Evolutionary conservation across 2,329 filamentous ascomycete species (phyloP).

Genomic region (Leptodontidium sp.): DNA sequence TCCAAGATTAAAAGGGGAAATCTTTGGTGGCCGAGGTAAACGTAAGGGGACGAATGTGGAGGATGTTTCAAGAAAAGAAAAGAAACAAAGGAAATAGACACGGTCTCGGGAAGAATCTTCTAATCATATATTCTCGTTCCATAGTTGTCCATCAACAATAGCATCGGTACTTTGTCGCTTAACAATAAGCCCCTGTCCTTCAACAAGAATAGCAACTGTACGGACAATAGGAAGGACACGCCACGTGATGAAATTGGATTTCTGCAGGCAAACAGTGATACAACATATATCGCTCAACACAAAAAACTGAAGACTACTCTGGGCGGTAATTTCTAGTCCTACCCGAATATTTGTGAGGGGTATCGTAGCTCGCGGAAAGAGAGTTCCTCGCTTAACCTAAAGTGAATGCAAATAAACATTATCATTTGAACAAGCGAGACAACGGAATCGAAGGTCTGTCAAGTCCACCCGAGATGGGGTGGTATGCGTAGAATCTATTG

Average conservation of each 20-base stretch:
- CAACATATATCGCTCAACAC: background rate
- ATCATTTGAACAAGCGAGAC: background rate
- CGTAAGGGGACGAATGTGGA: background rate
- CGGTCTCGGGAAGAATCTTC: background rate
- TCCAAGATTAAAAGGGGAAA: background rate
- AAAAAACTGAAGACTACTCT: too few species aligned
- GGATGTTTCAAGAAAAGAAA: background rate
- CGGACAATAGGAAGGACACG: background rate
- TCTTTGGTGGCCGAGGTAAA: background rate
- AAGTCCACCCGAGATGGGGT: background rate
- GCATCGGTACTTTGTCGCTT: background rate
- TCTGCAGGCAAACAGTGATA: background rate
- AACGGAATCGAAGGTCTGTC: background rate
- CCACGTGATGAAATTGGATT: background rate
- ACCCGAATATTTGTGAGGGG: background rate
- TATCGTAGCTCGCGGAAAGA: background rate
- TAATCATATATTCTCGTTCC: background rate
- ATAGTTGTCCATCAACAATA: background rate
- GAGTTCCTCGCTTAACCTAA: conserved; percentile 1
- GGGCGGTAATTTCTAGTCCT: too few species aligned
- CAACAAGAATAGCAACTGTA: background rate
- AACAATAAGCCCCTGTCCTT: background rate
- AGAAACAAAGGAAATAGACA: background rate
- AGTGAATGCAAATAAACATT: background rate
- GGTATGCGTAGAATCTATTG: background rate